A percentile compares a stretch with the other conserved stretches of the same genome.
These are phyloP conservation scores for Crithidia thermophila DNA, from an alignment of 208 protist genomes.

Conservation along the genomic window DNA sequence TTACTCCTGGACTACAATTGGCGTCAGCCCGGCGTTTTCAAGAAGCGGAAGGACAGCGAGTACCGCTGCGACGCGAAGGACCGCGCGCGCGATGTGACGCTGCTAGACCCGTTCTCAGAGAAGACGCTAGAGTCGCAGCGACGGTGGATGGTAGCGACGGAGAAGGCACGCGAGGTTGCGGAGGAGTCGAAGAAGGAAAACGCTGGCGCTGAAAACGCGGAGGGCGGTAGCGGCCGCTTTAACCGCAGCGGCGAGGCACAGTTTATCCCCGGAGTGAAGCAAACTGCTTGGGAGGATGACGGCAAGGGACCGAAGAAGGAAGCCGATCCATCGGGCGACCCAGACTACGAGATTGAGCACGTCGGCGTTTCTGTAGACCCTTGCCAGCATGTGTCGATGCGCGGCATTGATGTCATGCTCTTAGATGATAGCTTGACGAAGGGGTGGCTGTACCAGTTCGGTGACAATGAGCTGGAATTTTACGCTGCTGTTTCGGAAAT, in stretches of 20 bases:
- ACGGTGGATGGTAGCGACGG: conserved; percentile 41
- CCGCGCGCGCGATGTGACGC: conserved; percentile 60
- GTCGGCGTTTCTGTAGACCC: conserved; percentile 44
- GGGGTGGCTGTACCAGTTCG: conserved; percentile 63
- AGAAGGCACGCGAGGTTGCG: conserved; percentile 40
- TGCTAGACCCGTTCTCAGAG: conserved; percentile 85
- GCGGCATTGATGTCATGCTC: conserved; percentile 82
- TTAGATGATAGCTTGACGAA: conserved; percentile 76
- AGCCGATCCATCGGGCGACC: conserved; percentile 23
- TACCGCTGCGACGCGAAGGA: conserved; percentile 71
- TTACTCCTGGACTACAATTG: conserved; percentile 86
- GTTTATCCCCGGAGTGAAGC: conserved; percentile 43
- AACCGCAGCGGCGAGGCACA: conserved; percentile 76
- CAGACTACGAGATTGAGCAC: conserved; percentile 35
- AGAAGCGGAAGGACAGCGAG: conserved; percentile 20
- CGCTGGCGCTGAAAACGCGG: neutral
- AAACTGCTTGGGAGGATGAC: conserved; percentile 13
- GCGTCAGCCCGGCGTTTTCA: conserved; percentile 44
- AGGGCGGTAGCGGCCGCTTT: conserved; percentile 20
- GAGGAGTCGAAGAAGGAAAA: conserved; percentile 23
- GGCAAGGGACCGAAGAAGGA: conserved; percentile 5
- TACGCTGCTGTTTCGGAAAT: conserved; percentile 63
- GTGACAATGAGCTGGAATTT: conserved; percentile 72
- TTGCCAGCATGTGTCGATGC: conserved; percentile 78
- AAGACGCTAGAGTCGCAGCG: conserved; percentile 51